Evolutionary conservation across 257 asterid species (phyloP).

Genomic region (Nyctanthes arbortristis): DNA sequence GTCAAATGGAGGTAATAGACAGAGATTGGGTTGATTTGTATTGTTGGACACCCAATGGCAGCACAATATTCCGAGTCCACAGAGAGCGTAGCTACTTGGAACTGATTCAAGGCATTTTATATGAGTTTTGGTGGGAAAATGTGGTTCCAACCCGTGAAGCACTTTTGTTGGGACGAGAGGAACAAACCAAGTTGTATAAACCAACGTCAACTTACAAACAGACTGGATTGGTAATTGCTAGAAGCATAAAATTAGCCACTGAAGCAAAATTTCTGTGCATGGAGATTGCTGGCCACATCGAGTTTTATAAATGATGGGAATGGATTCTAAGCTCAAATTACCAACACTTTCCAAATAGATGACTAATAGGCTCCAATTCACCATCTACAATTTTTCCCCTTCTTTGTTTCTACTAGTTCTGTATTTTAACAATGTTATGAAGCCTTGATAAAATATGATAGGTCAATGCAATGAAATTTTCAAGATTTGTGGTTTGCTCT

Average conservation of each 20-base stretch:
- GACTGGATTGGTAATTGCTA: slow-evolving; percentile 67
- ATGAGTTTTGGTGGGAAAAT: slow-evolving; percentile 97
- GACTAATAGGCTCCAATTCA: slow-evolving; percentile 10
- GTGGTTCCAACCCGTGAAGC: slow-evolving; percentile 90
- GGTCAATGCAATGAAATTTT: neutral
- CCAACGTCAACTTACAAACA: slow-evolving; percentile 69
- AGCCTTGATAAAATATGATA: neutral
- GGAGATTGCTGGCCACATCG: slow-evolving; percentile 85
- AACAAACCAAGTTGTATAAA: slow-evolving; percentile 57
- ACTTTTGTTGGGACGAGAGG: slow-evolving; percentile 57
- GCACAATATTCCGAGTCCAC: slow-evolving; percentile 76
- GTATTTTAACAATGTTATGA: slow-evolving; percentile 3
- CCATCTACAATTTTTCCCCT: slow-evolving; percentile 5
- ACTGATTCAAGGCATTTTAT: slow-evolving; percentile 59
- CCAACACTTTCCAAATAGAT: neutral
- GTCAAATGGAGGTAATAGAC: too few species aligned
- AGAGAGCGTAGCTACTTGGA: slow-evolving; percentile 80
- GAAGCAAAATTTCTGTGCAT: slow-evolving; percentile 77
- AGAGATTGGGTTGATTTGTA: slow-evolving; percentile 91
- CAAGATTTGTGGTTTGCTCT: neutral
- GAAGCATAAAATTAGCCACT: slow-evolving; percentile 72
- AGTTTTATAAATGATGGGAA: slow-evolving; percentile 40
- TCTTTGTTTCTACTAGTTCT: too few species aligned
- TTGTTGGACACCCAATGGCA: slow-evolving; percentile 95
- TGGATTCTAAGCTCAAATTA: neutral